Evolutionary conservation across 2,329 filamentous ascomycete species (phyloP), one percentile per base, ranked within the genome.

Genomic region (Ophiostoma sp.): DNA sequence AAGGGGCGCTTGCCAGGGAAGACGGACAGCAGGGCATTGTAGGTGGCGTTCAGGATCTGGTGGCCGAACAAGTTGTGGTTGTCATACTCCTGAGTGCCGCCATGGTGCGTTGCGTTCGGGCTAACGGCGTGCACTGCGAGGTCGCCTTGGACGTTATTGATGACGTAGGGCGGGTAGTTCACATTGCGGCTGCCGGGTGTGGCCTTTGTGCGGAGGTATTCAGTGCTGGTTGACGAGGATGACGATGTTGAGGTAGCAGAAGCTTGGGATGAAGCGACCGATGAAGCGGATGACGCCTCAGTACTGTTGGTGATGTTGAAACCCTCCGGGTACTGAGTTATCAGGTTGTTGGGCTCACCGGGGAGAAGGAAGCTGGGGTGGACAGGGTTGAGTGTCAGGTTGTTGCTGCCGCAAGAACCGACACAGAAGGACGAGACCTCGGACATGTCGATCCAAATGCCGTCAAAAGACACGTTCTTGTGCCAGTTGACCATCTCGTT

Each of bases 11-110:
- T 92, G 17, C 83, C 85, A 0, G 91, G 89, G 74, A 89, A 88
- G 22, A 93, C 84, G 1, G 84, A 80, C 2, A 91, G 83, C 42
- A 96, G 87, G 73, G 89, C 92, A 64, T 91, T 83, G 79, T 94
- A 93, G 0, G 93, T 96, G 11, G 92, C 92, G 74, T 92, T 92
- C 73, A 94, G 84, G 76, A 95, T 92, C 79, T 91, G 89, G 78
- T 92, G 87, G 0, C 93, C 93, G 78, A 87, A 95, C 0, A 96
- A 82, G 78, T 93, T 96, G 84, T 97, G 94, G 33, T 93, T 79
- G 79, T 97, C 93, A 79, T 97, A 97, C 79, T 97, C 92, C 55
- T 88, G 80, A 0, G 89, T 85, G 3, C 92, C 93, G 77, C 93
- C 92, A 63, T 88, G 84, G 78, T 96, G 92, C 2, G 91, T 94